A percentile compares a stretch with the other conserved stretches of the same genome.
Conservation (phyloP, 208 protist genomes). For the Tetramitus jugosus region DNA sequence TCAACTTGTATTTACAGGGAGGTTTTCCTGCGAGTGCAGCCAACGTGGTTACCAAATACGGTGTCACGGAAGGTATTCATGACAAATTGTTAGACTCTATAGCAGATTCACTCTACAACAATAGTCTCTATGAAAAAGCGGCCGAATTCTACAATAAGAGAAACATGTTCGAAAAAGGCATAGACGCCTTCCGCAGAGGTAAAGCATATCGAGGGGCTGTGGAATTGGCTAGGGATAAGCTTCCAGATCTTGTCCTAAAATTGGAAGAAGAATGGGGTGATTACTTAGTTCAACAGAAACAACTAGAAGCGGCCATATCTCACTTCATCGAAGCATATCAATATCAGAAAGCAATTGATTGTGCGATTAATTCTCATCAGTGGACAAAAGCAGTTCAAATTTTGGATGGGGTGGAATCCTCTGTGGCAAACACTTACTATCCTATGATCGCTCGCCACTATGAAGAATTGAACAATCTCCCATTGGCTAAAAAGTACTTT, state of each 20-base stretch:
- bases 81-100: constrained; percentile 84
- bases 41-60: constrained; percentile 66
- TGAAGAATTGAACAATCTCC: constrained; percentile 73
- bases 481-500: constrained; percentile 85
- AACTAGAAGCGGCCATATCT: constrained; percentile 88
- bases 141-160: constrained; percentile 91
- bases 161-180: constrained; percentile 74
- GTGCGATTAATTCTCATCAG: constrained; percentile 84
- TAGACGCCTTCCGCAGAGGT: constrained; percentile 84
- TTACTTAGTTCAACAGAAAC: constrained; percentile 83
- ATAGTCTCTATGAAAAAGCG: constrained; percentile 84
- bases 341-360: constrained; percentile 86
- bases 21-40: constrained; percentile 81
- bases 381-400: constrained; percentile 80
- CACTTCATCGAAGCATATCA: constrained; percentile 91
- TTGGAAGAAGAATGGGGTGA: constrained; percentile 92
- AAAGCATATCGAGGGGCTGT: constrained; percentile 82
- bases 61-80: constrained; percentile 42
- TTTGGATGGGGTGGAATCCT: constrained; percentile 44
- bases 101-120: constrained; percentile 73
- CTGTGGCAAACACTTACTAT: constrained; percentile 61
- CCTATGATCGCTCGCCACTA: constrained; percentile 82
- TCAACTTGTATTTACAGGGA: constrained; percentile 87
- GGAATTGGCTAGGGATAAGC: constrained; percentile 69
- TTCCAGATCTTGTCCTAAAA: constrained; percentile 60